Evolutionary conservation across 176 grass and related monocot species (phyloP).

Genomic region (Carex cristatella): DNA sequence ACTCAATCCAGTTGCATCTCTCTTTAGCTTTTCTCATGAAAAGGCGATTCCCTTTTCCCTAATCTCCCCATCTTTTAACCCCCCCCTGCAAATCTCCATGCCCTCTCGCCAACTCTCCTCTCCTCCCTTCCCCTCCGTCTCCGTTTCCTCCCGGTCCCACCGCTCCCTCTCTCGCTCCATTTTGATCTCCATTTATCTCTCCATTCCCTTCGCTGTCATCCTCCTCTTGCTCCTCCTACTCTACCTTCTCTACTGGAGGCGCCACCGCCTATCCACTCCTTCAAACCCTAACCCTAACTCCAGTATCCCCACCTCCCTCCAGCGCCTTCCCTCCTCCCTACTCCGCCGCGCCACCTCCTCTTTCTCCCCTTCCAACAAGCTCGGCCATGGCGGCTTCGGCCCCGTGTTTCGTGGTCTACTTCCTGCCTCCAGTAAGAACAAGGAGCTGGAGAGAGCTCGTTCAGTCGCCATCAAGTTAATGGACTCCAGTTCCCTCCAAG

Average conservation of each 20-base stretch:
- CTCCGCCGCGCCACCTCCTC: constrained; percentile 76
- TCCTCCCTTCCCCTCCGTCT: constrained; percentile 13
- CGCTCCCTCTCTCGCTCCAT: neutral
- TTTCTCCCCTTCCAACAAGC: constrained; percentile 59
- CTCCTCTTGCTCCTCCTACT: constrained; percentile 29
- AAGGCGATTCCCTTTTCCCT: constrained; percentile 42
- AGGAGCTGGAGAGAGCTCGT: constrained; percentile 2
- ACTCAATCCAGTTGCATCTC: neutral
- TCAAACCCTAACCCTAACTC: neutral
- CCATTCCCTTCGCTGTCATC: neutral
- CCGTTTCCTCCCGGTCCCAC: neutral
- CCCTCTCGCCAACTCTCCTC: constrained; percentile 51
- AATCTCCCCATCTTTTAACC: neutral
- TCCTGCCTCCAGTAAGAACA: constrained; percentile 39
- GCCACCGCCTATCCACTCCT: constrained; percentile 24
- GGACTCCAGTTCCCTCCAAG: constrained; percentile 81
- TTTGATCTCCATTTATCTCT: neutral
- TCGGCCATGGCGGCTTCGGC: constrained; percentile 90
- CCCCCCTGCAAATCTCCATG: constrained; percentile 26
- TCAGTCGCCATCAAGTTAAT: constrained; percentile 80
- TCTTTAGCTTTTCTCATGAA: constrained; percentile 28
- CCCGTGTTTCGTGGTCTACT: constrained; percentile 79
- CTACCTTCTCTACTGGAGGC: constrained; percentile 33
- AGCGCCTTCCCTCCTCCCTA: constrained; percentile 53
- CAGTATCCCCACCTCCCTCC: constrained; percentile 32